phyloP scores from a whole-genome alignment of 176 grass and related monocot genomes.

The Thalia dealbata region DNA sequence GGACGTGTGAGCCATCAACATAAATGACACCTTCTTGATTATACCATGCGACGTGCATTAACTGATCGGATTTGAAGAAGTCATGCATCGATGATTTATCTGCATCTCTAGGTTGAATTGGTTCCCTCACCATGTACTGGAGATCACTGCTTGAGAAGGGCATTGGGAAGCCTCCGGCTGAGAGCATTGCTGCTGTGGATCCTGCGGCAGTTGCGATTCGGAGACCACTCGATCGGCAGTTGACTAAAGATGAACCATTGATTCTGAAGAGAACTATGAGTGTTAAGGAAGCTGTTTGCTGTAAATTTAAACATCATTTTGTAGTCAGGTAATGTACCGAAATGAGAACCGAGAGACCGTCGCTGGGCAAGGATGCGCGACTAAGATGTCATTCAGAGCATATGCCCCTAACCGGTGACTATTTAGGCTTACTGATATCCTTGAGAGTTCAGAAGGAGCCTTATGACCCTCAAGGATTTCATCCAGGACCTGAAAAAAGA shows the following conservation, averaged over 20 bases:
- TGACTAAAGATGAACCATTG: conserved; percentile 46
- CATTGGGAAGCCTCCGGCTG: conserved; percentile 76
- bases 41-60: conserved; percentile 57
- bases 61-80: conserved; percentile 43
- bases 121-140: conserved; percentile 95
- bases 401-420: conserved; percentile 37
- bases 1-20: conserved; percentile 75
- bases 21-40: conserved; percentile 69
- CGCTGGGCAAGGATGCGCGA: conserved; percentile 85
- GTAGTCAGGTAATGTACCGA: conserved; percentile 27
- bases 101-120: conserved; percentile 33
- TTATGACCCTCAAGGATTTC: conserved; percentile 55
- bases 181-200: conserved; percentile 95
- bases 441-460: conserved; percentile 45
- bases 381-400: conserved; percentile 87
- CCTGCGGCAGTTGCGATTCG: conserved; percentile 73
- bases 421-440: conserved; percentile 72
- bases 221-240: conserved; percentile 84
- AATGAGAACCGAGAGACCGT: conserved; percentile 93
- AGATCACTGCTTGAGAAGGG: conserved; percentile 43
- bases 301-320: background rate
- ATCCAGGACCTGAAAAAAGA: conserved; percentile 51
- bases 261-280: conserved; percentile 29
- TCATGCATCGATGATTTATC: conserved; percentile 51
- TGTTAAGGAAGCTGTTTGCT: background rate